These are phyloP conservation scores for Termitomyces sp. DNA, from an alignment of 768 basidiomycete species.

Conservation along the genomic window DNA sequence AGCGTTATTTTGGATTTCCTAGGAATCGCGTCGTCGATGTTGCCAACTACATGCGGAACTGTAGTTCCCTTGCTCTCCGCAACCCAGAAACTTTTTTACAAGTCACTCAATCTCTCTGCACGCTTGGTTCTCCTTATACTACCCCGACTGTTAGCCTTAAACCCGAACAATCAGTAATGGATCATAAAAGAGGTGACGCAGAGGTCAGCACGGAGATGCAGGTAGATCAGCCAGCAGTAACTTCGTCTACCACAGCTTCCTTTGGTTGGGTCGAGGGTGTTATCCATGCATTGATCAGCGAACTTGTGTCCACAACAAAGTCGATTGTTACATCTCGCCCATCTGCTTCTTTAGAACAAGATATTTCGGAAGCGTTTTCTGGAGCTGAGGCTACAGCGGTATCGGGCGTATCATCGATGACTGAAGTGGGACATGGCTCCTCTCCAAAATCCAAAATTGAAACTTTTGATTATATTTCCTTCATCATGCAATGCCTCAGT, in stretches of 20 bases:
- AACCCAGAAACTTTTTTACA: slow-evolving; percentile 74
- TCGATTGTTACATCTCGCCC: slow-evolving; percentile 27
- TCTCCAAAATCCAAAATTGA: slow-evolving; percentile 11
- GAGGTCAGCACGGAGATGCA: slow-evolving; percentile 48
- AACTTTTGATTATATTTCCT: slow-evolving; percentile 58
- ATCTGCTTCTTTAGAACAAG: slow-evolving; percentile 1
- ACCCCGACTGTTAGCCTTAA: slow-evolving; percentile 57
- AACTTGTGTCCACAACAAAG: slow-evolving; percentile 62
- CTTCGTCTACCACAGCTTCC: slow-evolving; percentile 13
- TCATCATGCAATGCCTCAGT: slow-evolving; percentile 87
- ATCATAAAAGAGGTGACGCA: slow-evolving; percentile 19
- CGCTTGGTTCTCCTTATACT: slow-evolving; percentile 61
- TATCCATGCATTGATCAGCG: slow-evolving; percentile 66
- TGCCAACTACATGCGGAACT: slow-evolving; percentile 65
- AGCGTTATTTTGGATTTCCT: slow-evolving; percentile 70
- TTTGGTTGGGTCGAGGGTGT: slow-evolving; percentile 51
- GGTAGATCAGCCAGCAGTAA: slow-evolving; percentile 33
- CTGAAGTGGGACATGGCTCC: not conserved
- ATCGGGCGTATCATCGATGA: not conserved
- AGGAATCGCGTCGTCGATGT: slow-evolving; percentile 66
- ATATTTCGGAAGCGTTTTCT: not conserved
- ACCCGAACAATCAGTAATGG: slow-evolving; percentile 21
- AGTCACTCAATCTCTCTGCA: slow-evolving; percentile 64
- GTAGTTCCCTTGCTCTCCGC: slow-evolving; percentile 75
- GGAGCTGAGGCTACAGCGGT: not conserved